Evolutionary conservation across 495 filamentous ascomycete genomes (phyloP).

Genomic region (Antarctomyces pellizariae): DNA sequence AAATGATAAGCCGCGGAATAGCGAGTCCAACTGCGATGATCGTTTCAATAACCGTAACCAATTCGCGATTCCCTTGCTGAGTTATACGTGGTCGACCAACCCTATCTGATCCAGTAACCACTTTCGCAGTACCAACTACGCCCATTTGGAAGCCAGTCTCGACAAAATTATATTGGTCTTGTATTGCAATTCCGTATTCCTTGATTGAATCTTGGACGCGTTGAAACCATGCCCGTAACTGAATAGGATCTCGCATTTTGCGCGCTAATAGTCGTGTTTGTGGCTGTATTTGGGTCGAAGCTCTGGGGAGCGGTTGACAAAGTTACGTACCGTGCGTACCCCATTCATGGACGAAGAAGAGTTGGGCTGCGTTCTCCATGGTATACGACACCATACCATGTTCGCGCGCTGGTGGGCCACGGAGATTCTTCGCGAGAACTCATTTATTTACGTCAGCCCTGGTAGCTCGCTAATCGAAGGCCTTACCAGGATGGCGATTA

Average conservation of each 20-base stretch:
- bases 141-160: conserved; percentile 21
- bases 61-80: conserved; percentile 20
- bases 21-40: conserved; percentile 11
- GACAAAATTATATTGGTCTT: conserved; percentile 24
- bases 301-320: too few relatives aligned
- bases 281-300: too few relatives aligned
- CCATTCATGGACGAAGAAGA: too few relatives aligned
- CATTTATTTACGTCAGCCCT: too few relatives aligned
- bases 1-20: conserved; percentile 17
- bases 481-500: too few relatives aligned
- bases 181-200: conserved; percentile 17
- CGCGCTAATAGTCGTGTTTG: conserved; percentile 3
- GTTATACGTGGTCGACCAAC: conserved; percentile 6
- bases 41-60: conserved; percentile 16
- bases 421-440: too few relatives aligned
- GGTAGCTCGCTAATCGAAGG: too few relatives aligned
- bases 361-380: too few relatives aligned
- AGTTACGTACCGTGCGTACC: too few relatives aligned
- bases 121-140: conserved; percentile 12
- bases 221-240: conserved; percentile 16
- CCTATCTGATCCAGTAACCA: conserved; percentile 13
- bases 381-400: too few relatives aligned
- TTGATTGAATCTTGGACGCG: conserved; percentile 13
- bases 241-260: conserved; percentile 10
- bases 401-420: too few relatives aligned